Evolutionary conservation across 2,329 filamentous ascomycete species (phyloP).

Genomic region (Colletotrichum aenigma): DNA sequence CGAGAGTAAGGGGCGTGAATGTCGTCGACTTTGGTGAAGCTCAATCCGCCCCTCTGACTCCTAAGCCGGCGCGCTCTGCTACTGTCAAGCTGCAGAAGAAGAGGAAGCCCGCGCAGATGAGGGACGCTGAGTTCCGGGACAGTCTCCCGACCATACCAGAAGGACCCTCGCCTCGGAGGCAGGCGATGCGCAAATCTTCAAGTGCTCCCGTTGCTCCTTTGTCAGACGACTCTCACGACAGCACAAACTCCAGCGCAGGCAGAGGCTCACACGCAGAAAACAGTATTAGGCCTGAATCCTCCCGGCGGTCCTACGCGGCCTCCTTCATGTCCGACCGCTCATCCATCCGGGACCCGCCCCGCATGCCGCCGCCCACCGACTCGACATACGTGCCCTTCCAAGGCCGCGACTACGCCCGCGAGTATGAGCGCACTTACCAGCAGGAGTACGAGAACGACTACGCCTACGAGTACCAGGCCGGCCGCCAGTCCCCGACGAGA

Average conservation of each 20-base stretch:
- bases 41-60: conserved; percentile 23
- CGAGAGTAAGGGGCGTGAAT: not conserved
- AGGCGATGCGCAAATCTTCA: conserved; percentile 38
- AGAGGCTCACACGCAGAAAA: conserved; percentile 44
- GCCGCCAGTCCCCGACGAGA: conserved; percentile 53
- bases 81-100: conserved; percentile 60
- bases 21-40: not conserved
- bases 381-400: conserved; percentile 66
- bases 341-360: conserved; percentile 62
- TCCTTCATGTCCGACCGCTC: conserved; percentile 54
- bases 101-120: conserved; percentile 26
- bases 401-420: conserved; percentile 40
- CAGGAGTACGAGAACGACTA: conserved; percentile 18
- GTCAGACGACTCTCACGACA: conserved; percentile 9
- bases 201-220: conserved; percentile 25
- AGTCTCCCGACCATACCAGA: conserved; percentile 56
- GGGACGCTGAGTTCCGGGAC: conserved; percentile 36
- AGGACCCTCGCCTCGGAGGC: conserved; percentile 50
- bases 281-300: conserved; percentile 46
- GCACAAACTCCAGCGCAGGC: conserved; percentile 35
- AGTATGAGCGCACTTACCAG: conserved; percentile 27
- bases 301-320: conserved; percentile 55
- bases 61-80: conserved; percentile 18
- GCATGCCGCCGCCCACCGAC: conserved; percentile 65
- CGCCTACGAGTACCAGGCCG: conserved; percentile 11